Evolutionary conservation across 164 flowering plant genomes (phyloP), one percentile per base, ranked within the genome.

Genomic region (Piper betle): DNA sequence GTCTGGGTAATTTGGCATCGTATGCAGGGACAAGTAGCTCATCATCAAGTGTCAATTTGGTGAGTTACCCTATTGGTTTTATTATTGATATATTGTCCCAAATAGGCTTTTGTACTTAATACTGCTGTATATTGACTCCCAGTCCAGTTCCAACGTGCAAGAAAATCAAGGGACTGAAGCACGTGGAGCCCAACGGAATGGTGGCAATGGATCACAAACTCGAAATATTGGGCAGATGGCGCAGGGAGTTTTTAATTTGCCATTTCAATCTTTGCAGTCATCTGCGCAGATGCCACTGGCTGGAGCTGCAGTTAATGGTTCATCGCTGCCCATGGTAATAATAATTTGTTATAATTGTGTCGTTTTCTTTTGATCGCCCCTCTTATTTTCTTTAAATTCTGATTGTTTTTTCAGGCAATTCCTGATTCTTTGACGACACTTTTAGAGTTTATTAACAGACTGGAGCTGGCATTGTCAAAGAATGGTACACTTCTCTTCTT

Each of bases 391-490:
- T 11, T 52, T 54, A 25, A 54, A n/a, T 25, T n/a, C 11, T 66
- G 64, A 3, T 53, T 12, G 13, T 15, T 39, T 39, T 61, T 73
- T 56, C 82, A 94, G 99, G 91, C 91, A 37, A 81, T 91, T 73
- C 96, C 93, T 7, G 87, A 87, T 83, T 82, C 99, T 25, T 67
- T 94, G 73, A 74, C 64, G 67, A 88, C 96, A 18, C 78, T 91
- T 46, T 75, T 74, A 6, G 96, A 84, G 74, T 94, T 85, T 71
- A 91, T 87, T 57, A 84, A 71, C 67, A 83, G 79, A 63, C 81
- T 94, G 97, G 93, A 84, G 76, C 72, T 57, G 69, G 79, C 74
- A 53, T 71, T 91, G 20, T 72, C 80, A 37, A 81, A 65, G 64
- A 77, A 75, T 77, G 96, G 99, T 87, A 62, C 16, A 20, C 40